Evolutionary conservation across 257 asterid species (phyloP), one percentile per base, ranked within the genome.

Genomic region (Verbascum thapsus): DNA sequence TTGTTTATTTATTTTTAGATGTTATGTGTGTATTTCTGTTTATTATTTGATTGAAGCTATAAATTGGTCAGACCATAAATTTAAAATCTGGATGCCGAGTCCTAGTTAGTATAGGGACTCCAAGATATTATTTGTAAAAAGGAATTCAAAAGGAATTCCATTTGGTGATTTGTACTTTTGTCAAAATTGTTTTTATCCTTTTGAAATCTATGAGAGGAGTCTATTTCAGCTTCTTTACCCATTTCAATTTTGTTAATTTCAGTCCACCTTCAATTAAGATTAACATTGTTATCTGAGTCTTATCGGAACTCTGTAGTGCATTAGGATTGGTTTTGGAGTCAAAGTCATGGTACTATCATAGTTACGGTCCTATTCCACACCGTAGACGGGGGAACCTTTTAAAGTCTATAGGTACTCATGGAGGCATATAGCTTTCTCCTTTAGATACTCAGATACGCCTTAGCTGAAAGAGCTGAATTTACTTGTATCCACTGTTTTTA

Each of bases 1-100:
- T 72, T 66, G 43, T 44, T 32, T 62, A 32, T 7, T 53, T 61
- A 41, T 47, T 10, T 54, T 54, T 59, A 61, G 53, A 35, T 57
- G 3, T 35, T 17, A 40, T 50, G 6, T 56, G 32, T 50, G 35
- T 34, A 45, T 69, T 45, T 49, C 49, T 19, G 32, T 37, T 53
- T 53, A 13, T 44, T 48, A 6, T 22, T 32, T 71, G 20, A 34
- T 54, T 50, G 41, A 71, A 62, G 55, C 45, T 13, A 65, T 53
- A 35, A 53, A 53, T 26, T n/a, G 12, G 62, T 48, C 66, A 17
- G 44, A 47, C 17, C 35, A 48, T 20, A 50, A 50, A 22, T 37
- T 51, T 43, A 38, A 40, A 43, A 66, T 63, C 59, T 45, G 10
- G 57, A 43, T 63, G 57, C 18, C 35, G 55, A 58, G 50, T 67